Percentiles rank a stretch among this genome's conserved stretches.
Evolutionary conservation across 208 protist genomes (phyloP).

Genomic region (Leishmania guyanensis): DNA sequence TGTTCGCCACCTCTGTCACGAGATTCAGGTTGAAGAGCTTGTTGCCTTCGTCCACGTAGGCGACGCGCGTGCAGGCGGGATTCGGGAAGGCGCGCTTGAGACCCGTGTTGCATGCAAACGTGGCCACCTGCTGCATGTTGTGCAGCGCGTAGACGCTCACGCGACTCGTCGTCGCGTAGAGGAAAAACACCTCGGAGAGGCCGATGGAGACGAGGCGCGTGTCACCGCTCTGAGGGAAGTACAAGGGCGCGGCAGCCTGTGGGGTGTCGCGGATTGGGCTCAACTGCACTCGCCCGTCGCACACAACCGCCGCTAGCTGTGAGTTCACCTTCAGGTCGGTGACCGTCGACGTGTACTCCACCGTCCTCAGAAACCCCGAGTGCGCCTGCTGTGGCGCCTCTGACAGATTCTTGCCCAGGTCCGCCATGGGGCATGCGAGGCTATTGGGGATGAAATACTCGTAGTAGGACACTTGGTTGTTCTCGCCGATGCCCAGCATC

Average conservation of each 20-base stretch:
- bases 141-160: slow-evolving; percentile 86
- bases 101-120: slow-evolving; percentile 64
- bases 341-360: slow-evolving; percentile 82
- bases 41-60: slow-evolving; percentile 89
- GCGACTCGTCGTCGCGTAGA: slow-evolving; percentile 88
- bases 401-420: slow-evolving; percentile 5
- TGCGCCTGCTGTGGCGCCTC: slow-evolving; percentile 35
- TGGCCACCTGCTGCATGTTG: slow-evolving; percentile 87
- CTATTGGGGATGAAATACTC: slow-evolving; percentile 64
- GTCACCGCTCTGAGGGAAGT: slow-evolving; percentile 38
- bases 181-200: slow-evolving; percentile 92
- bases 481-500: slow-evolving; percentile 80
- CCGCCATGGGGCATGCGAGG: slow-evolving; percentile 21
- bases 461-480: slow-evolving; percentile 91
- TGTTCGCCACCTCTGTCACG: slow-evolving; percentile 82
- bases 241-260: slow-evolving; percentile 19
- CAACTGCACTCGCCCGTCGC: slow-evolving; percentile 83
- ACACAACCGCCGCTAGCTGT: slow-evolving; percentile 85
- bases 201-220: slow-evolving; percentile 74
- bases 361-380: slow-evolving; percentile 48
- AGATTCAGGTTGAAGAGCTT: slow-evolving; percentile 90
- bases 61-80: slow-evolving; percentile 88
- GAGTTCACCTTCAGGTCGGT: slow-evolving; percentile 75
- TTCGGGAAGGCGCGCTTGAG: slow-evolving; percentile 89
- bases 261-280: slow-evolving; percentile 71